Evolutionary conservation across 1,139 yeast genomes (phyloP).

Genomic region (Pichiaceae sp.): DNA sequence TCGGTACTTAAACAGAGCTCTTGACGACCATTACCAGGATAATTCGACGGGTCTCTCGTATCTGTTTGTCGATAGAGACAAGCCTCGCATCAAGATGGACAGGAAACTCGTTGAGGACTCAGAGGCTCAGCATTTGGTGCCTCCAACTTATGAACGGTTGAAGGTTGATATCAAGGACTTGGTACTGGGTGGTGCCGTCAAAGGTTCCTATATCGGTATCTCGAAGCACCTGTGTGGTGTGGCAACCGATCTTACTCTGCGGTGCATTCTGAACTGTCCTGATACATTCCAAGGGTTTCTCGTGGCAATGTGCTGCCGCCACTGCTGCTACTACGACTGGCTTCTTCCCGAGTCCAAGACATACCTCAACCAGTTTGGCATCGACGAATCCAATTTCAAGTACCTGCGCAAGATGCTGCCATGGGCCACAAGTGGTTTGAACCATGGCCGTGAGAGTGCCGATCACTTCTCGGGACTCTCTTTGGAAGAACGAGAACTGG

Average conservation of each 20-base stretch:
- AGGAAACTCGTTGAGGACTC: constrained; percentile 50
- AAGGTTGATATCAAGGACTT: constrained; percentile 78
- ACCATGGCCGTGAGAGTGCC: constrained; percentile 28
- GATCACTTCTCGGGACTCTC: constrained; percentile 38
- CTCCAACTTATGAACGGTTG: constrained; percentile 40
- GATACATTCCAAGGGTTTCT: constrained; percentile 40
- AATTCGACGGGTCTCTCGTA: constrained; percentile 21
- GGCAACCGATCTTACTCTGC: constrained; percentile 79
- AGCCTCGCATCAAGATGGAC: constrained; percentile 74
- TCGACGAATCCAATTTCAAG: constrained; percentile 35
- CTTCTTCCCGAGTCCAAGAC: constrained; percentile 41
- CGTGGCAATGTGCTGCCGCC: constrained; percentile 94
- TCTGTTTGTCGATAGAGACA: constrained; percentile 68
- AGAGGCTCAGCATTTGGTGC: background rate
- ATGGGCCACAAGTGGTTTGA: constrained; percentile 78
- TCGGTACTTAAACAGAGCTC: constrained; percentile 50
- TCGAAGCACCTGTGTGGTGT: constrained; percentile 92
- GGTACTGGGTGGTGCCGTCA: constrained; percentile 38
- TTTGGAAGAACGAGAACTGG: constrained; percentile 37
- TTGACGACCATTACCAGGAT: constrained; percentile 21
- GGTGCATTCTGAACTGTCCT: constrained; percentile 43
- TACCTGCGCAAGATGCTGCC: constrained; percentile 60
- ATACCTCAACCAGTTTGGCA: constrained; percentile 23
- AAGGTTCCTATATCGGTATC: constrained; percentile 41
- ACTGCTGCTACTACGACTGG: constrained; percentile 56